Evolutionary conservation across 2,329 filamentous ascomycete species (phyloP), one percentile per base, ranked within the genome.

Genomic region (Plenodomus biglobosus): DNA sequence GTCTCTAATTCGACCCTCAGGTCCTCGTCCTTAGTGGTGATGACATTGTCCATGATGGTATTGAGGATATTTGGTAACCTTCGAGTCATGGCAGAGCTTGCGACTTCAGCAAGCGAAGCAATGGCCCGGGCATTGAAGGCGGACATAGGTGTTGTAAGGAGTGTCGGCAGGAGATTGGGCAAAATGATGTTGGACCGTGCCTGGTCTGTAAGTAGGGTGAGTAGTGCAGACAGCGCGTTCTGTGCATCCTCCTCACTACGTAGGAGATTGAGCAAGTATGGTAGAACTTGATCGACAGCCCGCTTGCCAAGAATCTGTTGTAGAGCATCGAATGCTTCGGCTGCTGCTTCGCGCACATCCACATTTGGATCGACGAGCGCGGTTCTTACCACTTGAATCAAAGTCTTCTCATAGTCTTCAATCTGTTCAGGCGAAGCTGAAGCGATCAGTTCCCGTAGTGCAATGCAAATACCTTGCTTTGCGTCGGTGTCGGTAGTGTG

Each of bases 381-480:
- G 38, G 90, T 91, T 43, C 94, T 87, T 40, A 99, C 90, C 47
- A 97, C 92, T 15, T 91, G 91, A 58, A 97, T 95, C 52, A 99
- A 83, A 2, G 88, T 92, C 79, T 94, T 94, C 70, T 99, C 92
- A 67, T 96, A 92, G 55, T 95, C 91, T 68, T 96, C 91, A 37
- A 99, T 79, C 32, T 91, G 86, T 52, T 99, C 94, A 22, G 87
- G 83, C 4, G 91, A 88, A 17, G 94, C 91, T 42, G 94, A 92
- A 15, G 86, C 82, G 57, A 99, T 95, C 46, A 99, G 84, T 72
- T 99, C 95, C 62, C 90, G 88, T 54, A 99, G 80, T 32, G 95
- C 94, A 68, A 99, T 90, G 72, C 94, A 97, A 57, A 99, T 99
- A 73, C 94, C 94, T 74, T 99, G 92, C 75, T 90, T 94, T 53